Base-by-base conservation (phyloP, 2,329 filamentous ascomycete genomes). In the Claviceps sorghi region DNA sequence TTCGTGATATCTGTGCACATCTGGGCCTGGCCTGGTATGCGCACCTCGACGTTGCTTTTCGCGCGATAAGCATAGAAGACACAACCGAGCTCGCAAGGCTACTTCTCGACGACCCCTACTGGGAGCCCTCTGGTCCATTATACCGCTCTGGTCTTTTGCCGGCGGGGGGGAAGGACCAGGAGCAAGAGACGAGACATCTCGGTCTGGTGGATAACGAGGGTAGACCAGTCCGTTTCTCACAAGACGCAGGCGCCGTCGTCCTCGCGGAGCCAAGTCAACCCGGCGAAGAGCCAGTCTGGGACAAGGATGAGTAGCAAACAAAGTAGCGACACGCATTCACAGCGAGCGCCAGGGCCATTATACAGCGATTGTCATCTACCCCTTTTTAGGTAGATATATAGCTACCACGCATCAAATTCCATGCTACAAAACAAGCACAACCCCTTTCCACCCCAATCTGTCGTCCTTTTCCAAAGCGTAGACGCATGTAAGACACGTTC, bases 51-150 rank as follows among this genome's bases (percentile, higher is more conserved):
- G 58, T 66, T 30, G 60, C 72, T 15, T 59, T 78, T 2, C 61
- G 63, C 2, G 64, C 73, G 5, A 2, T 60, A 61, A 45, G 58
- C 2, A 58, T 67, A 6, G 56, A 65, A 0, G 65, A 69, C 29
- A 61, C 59, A 4, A 55, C 63, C 10, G 64, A 68, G 26, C 57
- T 75, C 9, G 69, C 66, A 22, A 66, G 67, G 51, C 53, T 75
- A 8, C 58, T 79, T 22, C 66, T 76, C 21, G 64, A 69, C 32
- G 71, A 77, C 50, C 65, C 67, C 2, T 59, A 60, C 4, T 77
- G 73, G 73, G 60, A 62, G 5, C 41, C 41, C 11, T 19, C 22
- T 7, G 11, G 21, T 22, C 4, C 41, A 22, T 43, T 19, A 11
- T n/a, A 19, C 9, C 15, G 19, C 17, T 2, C 21, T 22, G 4